A percentile compares a stretch with the other conserved stretches of the same genome.
phyloP scores from a whole-genome alignment of 1,284 basidiomycete species.

The Ceratobasidium sp. region DNA sequence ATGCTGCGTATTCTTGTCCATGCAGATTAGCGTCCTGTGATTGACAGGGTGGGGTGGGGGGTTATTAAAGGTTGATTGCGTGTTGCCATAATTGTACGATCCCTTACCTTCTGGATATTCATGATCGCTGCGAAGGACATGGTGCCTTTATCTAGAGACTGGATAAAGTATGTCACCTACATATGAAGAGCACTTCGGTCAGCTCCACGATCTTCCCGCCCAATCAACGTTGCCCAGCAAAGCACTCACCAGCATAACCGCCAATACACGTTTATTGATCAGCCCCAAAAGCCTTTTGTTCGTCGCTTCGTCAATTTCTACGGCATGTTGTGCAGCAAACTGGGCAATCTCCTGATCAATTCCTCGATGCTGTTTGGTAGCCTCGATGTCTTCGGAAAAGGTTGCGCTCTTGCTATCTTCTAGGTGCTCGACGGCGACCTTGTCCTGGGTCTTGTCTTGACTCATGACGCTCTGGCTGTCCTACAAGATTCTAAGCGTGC shows the following conservation, averaged over 20 bases:
- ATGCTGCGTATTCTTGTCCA: constrained; percentile 37
- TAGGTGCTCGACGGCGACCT: constrained; percentile 22
- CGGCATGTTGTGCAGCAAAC: constrained; percentile 33
- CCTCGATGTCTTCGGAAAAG: constrained; percentile 32
- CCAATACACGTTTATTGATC: constrained; percentile 33
- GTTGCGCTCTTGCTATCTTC: constrained; percentile 34
- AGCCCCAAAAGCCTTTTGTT: constrained; percentile 21
- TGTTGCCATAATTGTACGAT: background rate
- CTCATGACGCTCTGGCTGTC: constrained; percentile 3
- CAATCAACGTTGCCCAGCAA: background rate
- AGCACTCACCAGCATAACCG: constrained; percentile 33
- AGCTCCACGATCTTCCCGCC: background rate
- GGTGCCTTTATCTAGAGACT: constrained; percentile 24
- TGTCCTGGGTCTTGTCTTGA: constrained; percentile 27
- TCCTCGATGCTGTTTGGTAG: constrained; percentile 22
- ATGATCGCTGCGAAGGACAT: constrained; percentile 39
- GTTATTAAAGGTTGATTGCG: constrained; percentile 34
- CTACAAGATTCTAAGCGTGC: constrained; percentile 16
- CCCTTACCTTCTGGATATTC: constrained; percentile 38
- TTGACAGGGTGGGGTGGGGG: constrained; percentile 13
- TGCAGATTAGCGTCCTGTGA: constrained; percentile 37
- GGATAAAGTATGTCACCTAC: constrained; percentile 34
- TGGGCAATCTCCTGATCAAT: constrained; percentile 38
- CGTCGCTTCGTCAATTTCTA: constrained; percentile 19
- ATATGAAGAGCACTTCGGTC: background rate